phyloP scores from a whole-genome alignment of 108 stramenopile species.

The Mayamaea pseudoterrestris region DNA sequence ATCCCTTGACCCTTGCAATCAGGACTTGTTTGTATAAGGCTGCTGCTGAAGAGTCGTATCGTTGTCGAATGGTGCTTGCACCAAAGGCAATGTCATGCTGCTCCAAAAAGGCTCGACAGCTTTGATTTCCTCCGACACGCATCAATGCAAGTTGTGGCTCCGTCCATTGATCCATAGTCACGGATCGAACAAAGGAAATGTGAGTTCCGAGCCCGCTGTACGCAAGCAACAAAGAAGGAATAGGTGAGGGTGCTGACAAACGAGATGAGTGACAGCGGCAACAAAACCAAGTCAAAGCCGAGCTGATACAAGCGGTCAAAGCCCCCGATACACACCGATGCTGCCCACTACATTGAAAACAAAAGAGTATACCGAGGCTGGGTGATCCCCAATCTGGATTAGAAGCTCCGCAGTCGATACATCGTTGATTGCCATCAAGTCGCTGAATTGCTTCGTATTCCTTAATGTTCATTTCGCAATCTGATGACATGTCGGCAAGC shows the following conservation, averaged over 20 bases:
- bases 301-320: background rate
- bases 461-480: background rate
- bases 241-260: background rate
- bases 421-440: background rate
- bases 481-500: no score
- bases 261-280: background rate
- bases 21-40: constrained; percentile 23
- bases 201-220: constrained; percentile 24
- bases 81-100: constrained; percentile 10
- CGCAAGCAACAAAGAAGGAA: background rate
- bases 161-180: constrained; percentile 28
- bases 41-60: constrained; percentile 21
- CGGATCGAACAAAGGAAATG: constrained; percentile 27
- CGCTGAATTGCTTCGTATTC: background rate
- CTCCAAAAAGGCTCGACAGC: constrained; percentile 12
- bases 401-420: constrained; percentile 5
- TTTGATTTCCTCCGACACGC: constrained; percentile 24
- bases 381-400: constrained; percentile 14
- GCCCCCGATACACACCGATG: constrained; percentile 1
- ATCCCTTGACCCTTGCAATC: constrained; percentile 24
- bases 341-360: constrained; percentile 8
- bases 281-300: background rate
- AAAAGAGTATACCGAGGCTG: constrained; percentile 11
- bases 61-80: background rate
- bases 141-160: constrained; percentile 16